Conservation (phyloP, 176 grass and related monocot genomes). For the Rhipidocladum racemiflorum region DNA sequence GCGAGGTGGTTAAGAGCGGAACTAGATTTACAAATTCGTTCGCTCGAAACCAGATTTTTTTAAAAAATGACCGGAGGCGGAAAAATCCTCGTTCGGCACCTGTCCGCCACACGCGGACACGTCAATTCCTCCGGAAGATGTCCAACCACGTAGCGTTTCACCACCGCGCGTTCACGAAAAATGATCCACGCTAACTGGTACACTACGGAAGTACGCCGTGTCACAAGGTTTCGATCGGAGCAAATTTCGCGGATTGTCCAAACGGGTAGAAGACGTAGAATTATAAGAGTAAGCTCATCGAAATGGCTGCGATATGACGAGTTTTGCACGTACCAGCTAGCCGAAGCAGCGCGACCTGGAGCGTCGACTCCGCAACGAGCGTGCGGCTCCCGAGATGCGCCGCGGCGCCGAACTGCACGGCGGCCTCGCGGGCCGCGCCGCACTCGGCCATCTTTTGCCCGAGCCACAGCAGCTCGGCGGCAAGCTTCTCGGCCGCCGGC, state of each 20-base stretch:
- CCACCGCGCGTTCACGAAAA: not conserved
- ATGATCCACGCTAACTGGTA: too few relatives aligned
- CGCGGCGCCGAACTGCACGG: conserved; percentile 51
- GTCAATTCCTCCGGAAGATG: not conserved
- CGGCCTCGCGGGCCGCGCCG: conserved; percentile 46
- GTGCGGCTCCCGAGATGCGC: conserved; percentile 44
- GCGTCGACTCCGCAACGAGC: conserved; percentile 52
- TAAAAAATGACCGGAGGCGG: too few relatives aligned
- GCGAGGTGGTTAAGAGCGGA: too few relatives aligned
- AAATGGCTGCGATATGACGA: not conserved
- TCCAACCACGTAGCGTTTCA: not conserved
- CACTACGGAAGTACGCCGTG: too few relatives aligned
- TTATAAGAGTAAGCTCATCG: too few relatives aligned
- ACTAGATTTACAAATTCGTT: too few relatives aligned
- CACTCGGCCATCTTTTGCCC: conserved; percentile 72
- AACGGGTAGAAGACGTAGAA: too few relatives aligned
- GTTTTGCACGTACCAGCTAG: conserved; percentile 35
- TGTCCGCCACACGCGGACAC: not conserved
- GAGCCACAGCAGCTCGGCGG: conserved; percentile 76
- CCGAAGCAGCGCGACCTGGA: conserved; percentile 69
- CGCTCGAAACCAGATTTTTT: too few relatives aligned
- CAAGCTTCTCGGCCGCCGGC: conserved; percentile 58
- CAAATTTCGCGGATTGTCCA: too few relatives aligned
- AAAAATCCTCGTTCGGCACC: too few relatives aligned
- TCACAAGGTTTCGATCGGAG: too few relatives aligned